Evolutionary conservation across 73 alveolate species (phyloP), one percentile per base, ranked within the genome.

Genomic region (Paramecium primaurelia): DNA sequence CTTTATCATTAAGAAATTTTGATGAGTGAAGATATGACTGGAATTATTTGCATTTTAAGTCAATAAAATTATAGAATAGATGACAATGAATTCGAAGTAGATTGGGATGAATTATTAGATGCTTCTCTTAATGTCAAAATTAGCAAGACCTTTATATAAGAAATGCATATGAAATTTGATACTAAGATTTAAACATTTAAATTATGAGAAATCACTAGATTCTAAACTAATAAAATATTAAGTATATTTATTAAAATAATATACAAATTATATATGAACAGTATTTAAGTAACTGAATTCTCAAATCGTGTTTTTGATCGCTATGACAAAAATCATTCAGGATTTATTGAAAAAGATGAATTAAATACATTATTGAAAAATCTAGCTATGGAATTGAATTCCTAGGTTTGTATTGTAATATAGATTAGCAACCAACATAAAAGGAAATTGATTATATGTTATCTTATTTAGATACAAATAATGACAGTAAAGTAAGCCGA

Each of bases 1-100:
- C 68, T 58, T 25, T 54, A 87, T 36, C 92, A 86, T 59, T 58
- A 92, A 92, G 93, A 91, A 16, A 85, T 54, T 37, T 73, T 91
- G 44, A 34, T 91, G 58, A 45, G 91, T 49, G 91, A 80, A 10
- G 91, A 80, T 45, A 80, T 80, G 91, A 80, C 77, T 49, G 91
- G 91, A 36, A 80, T 80, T 80, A 80, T 80, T 10, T 42, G 75
- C 42, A 45, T 80, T 9, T 26, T 80, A 1, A 32, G 75, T 7
- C 58, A 42, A 47, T 26, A 80, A 26, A 80, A 80, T 47, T 80
- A 80, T 80, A 42, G 75, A 80, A 47, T 80, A 3, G 75, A 80
- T 20, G 73, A 47, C 38, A 49, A 80, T 80, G 84, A 64, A 2
- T 7, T 45, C 0, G 91, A 45, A 80, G 58, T 80, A 20, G 91